Conservation (phyloP, 2,329 filamentous ascomycete species). For the Hirsutella minnesotensis region DNA sequence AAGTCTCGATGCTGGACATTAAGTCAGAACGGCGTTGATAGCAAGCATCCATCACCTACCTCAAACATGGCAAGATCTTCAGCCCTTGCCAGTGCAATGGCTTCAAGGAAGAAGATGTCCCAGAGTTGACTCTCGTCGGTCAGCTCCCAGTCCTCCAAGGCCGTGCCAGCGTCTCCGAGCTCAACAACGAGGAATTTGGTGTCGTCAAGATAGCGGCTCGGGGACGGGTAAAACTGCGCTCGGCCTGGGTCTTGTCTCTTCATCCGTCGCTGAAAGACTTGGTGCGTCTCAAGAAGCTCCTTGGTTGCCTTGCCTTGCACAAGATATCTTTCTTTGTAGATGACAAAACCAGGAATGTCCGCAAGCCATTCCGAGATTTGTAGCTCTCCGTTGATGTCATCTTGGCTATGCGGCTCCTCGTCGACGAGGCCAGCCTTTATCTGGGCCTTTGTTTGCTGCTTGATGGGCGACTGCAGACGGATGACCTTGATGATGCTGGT, state of each 20-base stretch:
- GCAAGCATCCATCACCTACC: slow-evolving; percentile 22
- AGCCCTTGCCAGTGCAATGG: slow-evolving; percentile 47
- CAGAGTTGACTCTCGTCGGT: slow-evolving; percentile 39
- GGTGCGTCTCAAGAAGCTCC: slow-evolving; percentile 46
- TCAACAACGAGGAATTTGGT: slow-evolving; percentile 51
- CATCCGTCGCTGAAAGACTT: slow-evolving; percentile 39
- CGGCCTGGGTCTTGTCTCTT: slow-evolving; percentile 44
- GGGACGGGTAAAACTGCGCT: slow-evolving; percentile 50
- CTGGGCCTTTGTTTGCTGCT: slow-evolving; percentile 44
- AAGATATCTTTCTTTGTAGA: slow-evolving; percentile 53
- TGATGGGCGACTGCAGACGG: slow-evolving; percentile 45
- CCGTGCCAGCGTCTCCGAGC: slow-evolving; percentile 48
- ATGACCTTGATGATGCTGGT: slow-evolving; percentile 56
- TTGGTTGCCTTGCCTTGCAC: slow-evolving; percentile 43
- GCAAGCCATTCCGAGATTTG: slow-evolving; percentile 52
- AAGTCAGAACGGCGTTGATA: slow-evolving; percentile 1
- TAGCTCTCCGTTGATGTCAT: slow-evolving; percentile 45
- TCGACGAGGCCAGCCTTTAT: slow-evolving; percentile 42
- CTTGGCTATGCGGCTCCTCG: slow-evolving; percentile 43
- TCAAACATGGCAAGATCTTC: slow-evolving; percentile 49
- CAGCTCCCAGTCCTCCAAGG: slow-evolving; percentile 47
- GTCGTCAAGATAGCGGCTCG: slow-evolving; percentile 44
- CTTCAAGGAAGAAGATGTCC: slow-evolving; percentile 51
- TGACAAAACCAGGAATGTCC: slow-evolving; percentile 52
- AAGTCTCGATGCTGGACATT: slow-evolving; percentile 46